Evolutionary conservation across 768 basidiomycete genomes (phyloP).

Genomic region (Boletus vermiculosoides): DNA sequence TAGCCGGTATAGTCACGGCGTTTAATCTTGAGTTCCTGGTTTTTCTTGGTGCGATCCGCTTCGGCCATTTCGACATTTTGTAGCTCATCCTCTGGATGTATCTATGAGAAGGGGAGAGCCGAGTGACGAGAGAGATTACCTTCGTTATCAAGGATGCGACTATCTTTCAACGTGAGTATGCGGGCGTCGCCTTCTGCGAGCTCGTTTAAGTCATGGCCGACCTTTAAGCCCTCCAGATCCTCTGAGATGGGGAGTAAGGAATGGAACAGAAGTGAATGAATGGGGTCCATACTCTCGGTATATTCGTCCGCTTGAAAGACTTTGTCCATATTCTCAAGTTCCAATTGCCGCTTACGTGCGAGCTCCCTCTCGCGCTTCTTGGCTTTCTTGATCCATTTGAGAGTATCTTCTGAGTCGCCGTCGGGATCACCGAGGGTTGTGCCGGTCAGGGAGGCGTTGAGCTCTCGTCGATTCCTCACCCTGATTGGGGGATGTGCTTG

Average conservation of each 20-base stretch:
- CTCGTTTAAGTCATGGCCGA: slow-evolving; percentile 90
- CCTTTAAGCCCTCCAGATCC: slow-evolving; percentile 92
- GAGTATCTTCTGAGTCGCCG: slow-evolving; percentile 70
- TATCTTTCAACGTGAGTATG: slow-evolving; percentile 96
- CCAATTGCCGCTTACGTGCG: slow-evolving; percentile 76
- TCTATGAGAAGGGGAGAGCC: not conserved
- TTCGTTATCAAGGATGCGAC: slow-evolving; percentile 92
- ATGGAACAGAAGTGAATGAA: not conserved
- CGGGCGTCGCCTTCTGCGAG: slow-evolving; percentile 92
- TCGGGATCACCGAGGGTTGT: slow-evolving; percentile 87
- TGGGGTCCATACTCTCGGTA: slow-evolving; percentile 68
- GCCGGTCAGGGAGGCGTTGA: slow-evolving; percentile 90
- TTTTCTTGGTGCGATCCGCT: slow-evolving; percentile 75
- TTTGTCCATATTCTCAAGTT: slow-evolving; percentile 83
- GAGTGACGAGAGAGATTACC: slow-evolving; percentile 43
- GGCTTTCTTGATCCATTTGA: slow-evolving; percentile 88
- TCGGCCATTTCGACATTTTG: slow-evolving; percentile 96
- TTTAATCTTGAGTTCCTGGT: slow-evolving; percentile 83
- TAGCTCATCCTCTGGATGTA: slow-evolving; percentile 84
- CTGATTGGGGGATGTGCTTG: slow-evolving; percentile 52
- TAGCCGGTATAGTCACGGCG: slow-evolving; percentile 89
- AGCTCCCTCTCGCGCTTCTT: slow-evolving; percentile 92
- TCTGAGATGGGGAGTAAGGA: slow-evolving; percentile 41
- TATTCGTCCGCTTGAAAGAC: slow-evolving; percentile 71
- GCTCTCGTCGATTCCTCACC: slow-evolving; percentile 91